Conservation (phyloP, 345 rosid species). For the Rhizophora apiculata region DNA sequence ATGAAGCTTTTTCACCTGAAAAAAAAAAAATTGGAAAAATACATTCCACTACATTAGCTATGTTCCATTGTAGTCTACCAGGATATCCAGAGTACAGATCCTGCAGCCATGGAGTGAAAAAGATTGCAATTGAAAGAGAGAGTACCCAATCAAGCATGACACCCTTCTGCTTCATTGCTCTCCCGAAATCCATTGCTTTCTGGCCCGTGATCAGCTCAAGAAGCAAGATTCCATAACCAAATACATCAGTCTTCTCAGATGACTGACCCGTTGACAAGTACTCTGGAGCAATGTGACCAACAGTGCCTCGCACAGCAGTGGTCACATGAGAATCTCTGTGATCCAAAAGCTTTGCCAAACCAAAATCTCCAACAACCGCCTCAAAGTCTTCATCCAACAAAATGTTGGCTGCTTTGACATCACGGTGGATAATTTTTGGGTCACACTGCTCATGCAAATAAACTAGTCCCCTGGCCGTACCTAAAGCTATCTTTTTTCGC, state of each 20-base stretch:
- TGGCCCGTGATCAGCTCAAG: constrained; percentile 92
- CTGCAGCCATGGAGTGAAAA: too few relatives aligned
- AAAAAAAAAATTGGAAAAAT: not conserved
- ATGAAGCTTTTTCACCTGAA: constrained; percentile 88
- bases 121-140: not conserved
- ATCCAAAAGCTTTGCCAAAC: constrained; percentile 92
- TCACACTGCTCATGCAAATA: constrained; percentile 95
- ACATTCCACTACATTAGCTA: too few relatives aligned
- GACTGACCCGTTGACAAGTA: constrained; percentile 89
- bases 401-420: constrained; percentile 96
- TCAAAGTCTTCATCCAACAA: constrained; percentile 85
- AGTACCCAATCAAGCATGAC: constrained; percentile 95
- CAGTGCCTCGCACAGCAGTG: constrained; percentile 90
- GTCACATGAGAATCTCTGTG: constrained; percentile 94
- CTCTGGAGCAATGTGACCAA: constrained; percentile 95
- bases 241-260: constrained; percentile 91
- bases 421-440: constrained; percentile 90
- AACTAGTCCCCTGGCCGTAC: constrained; percentile 83
- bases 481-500: constrained; percentile 81
- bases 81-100: too few relatives aligned
- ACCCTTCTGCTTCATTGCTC: constrained; percentile 82
- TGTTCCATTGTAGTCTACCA: not conserved
- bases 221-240: constrained; percentile 88
- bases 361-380: constrained; percentile 98
- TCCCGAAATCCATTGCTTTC: constrained; percentile 84